Evolutionary conservation across 148 eudicot species (phyloP).

Genomic region (Rheum nobile): DNA sequence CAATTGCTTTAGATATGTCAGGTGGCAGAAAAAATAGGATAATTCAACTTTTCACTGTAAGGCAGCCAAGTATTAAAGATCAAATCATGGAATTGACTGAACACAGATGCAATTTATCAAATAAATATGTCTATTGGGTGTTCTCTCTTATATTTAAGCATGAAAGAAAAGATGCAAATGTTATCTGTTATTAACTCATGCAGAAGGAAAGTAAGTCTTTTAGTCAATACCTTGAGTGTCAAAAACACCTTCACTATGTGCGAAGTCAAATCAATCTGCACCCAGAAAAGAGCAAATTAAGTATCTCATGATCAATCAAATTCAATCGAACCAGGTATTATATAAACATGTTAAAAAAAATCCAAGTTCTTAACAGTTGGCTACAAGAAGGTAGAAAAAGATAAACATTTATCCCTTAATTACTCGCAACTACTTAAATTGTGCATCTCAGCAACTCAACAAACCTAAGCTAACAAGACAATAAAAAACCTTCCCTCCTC

Average conservation of each 20-base stretch:
- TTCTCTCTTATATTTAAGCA: not conserved
- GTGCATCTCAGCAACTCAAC: not conserved
- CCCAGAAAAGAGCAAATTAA: not conserved
- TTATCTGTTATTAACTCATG: not conserved
- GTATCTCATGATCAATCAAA: constrained; percentile 5
- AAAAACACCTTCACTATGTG: constrained; percentile 75
- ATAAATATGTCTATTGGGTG: not conserved
- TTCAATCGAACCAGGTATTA: not conserved
- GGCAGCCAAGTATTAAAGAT: not conserved
- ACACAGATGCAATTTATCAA: not conserved
- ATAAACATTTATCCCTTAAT: not conserved
- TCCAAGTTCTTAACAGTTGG: not conserved
- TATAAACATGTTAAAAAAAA: not conserved
- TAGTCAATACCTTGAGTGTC: constrained; percentile 65
- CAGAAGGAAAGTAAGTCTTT: not conserved
- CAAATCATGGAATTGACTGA: not conserved
- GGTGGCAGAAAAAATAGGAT: not conserved
- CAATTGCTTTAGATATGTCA: not conserved
- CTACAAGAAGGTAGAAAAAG: not conserved
- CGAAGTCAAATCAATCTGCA: constrained; percentile 93
- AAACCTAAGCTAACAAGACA: not conserved
- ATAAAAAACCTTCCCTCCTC: not conserved
- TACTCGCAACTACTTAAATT: not conserved
- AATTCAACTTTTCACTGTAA: not conserved
- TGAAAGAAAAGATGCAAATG: not conserved